Conservation (phyloP, 371 early-diverging fungal genomes). For the Umbelopsis sp. region DNA sequence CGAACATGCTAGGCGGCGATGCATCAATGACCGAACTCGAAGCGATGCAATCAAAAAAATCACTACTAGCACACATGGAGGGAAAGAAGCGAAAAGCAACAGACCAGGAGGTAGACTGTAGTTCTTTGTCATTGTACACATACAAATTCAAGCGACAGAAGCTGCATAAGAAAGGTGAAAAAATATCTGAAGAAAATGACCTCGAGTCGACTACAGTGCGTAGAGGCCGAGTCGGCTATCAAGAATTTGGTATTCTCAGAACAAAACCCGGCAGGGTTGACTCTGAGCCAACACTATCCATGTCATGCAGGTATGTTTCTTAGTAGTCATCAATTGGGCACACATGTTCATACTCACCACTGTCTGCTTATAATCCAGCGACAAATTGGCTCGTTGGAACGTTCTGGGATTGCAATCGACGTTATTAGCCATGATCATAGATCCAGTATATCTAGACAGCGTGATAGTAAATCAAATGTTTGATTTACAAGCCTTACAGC, state of each 20-base stretch:
- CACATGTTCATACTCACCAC: neutral
- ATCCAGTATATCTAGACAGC: conserved; percentile 72
- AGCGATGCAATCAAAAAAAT: conserved; percentile 53
- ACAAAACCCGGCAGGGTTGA: conserved; percentile 85
- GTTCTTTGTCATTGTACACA: conserved; percentile 30
- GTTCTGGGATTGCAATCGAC: conserved; percentile 78
- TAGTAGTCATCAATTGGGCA: neutral
- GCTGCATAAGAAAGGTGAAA: conserved; percentile 6
- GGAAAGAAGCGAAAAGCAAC: conserved; percentile 35
- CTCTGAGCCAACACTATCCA: conserved; percentile 76
- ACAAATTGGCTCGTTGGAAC: conserved; percentile 88
- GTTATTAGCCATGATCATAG: conserved; percentile 54
- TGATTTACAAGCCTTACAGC: conserved; percentile 56
- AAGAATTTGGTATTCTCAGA: conserved; percentile 61
- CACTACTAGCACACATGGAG: conserved; percentile 40
- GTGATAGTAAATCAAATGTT: conserved; percentile 72
- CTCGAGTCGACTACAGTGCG: conserved; percentile 23
- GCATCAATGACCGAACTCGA: conserved; percentile 72
- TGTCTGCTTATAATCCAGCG: conserved; percentile 48
- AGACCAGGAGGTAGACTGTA: conserved; percentile 21
- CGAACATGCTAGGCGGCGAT: conserved; percentile 68
- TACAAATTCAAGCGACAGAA: conserved; percentile 45
- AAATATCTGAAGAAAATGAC: neutral
- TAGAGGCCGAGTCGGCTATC: conserved; percentile 67
- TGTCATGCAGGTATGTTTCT: conserved; percentile 76